Evolutionary conservation across 495 filamentous ascomycete genomes (phyloP), one percentile per base, ranked within the genome.

Genomic region (Penicillium alfredii): DNA sequence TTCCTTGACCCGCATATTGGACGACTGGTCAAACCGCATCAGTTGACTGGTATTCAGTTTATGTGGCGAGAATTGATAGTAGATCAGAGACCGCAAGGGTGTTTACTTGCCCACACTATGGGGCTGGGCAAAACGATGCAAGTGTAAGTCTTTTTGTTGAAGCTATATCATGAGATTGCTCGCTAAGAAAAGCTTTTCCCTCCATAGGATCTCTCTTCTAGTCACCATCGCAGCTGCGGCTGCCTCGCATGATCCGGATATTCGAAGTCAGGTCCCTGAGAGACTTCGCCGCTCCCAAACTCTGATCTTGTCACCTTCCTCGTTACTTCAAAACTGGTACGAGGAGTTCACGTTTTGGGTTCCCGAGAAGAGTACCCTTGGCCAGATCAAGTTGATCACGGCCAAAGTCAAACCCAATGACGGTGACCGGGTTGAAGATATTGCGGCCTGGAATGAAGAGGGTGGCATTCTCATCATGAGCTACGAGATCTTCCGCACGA

Each of bases 101-200:
- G 86, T 48, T 66, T 96, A 3, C 72, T 97, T 18, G 86, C 89
- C 2, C 89, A 95, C 54, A 86, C 86, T 1, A 94, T 94, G 90
- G 89, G 89, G 2, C 60, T 97, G 10, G 89, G 89, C 9, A 97
- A 97, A 60, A 94, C 90, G 0, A 84, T 94, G 77, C 90, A 95
- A 52, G 69, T 82, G 67, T 75, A 59, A 63, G 74, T 77, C 15
- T 12, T 25, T 11, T 8, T 4, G 11, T 25, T n/a, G 23, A n/a
- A n/a, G n/a, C n/a, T n/a, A n/a, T n/a, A n/a, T n/a, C n/a, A n/a
- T n/a, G n/a, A n/a, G n/a, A n/a, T n/a, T n/a, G n/a, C n/a, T n/a
- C n/a, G n/a, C n/a, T n/a, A n/a, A n/a, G 7, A 14, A 14, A 28
- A 6, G 15, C 36, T 51, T 16, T 45, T 17, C 2, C 6, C 3